A percentile compares a stretch with the other conserved stretches of the same genome.
Conservation (phyloP, 1,139 yeast genomes). For the Taphrina deformans region DNA sequence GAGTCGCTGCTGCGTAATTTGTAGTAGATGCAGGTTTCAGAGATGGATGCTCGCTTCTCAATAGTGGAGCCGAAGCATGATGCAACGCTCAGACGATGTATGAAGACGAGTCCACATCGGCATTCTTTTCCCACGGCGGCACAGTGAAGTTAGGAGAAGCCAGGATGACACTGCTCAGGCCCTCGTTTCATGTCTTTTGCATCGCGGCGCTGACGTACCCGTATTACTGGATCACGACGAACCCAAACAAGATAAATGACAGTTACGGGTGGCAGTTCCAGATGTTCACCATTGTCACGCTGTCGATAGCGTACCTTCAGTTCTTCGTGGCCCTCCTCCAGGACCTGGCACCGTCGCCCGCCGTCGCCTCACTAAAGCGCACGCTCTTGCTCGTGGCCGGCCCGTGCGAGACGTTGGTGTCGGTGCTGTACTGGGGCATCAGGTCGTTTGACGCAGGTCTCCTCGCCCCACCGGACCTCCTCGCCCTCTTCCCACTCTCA, state of each 20-base stretch:
- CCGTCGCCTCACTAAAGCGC: background rate
- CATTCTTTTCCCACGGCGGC: no score
- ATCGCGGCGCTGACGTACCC: slow-evolving; percentile 26
- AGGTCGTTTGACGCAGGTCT: slow-evolving; percentile 6
- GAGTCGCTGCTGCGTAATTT: no score
- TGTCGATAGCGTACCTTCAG: slow-evolving; percentile 11
- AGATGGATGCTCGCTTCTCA: no score
- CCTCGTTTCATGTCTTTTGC: slow-evolving; percentile 14
- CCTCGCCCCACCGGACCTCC: slow-evolving; percentile 5
- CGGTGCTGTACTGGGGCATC: slow-evolving; percentile 15
- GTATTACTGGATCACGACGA: slow-evolving; percentile 1
- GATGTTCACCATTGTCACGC: slow-evolving; percentile 27
- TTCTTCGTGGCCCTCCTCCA: slow-evolving; percentile 6
- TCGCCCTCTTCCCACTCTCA: slow-evolving; percentile 5
- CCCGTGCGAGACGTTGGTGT: slow-evolving; percentile 22
- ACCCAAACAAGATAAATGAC: slow-evolving; percentile 2
- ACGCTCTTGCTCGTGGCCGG: slow-evolving; percentile 16
- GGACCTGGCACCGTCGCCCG: background rate
- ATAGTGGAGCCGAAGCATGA: no score
- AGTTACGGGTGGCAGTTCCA: slow-evolving; percentile 27
- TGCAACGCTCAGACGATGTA: no score
- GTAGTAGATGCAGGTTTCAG: no score
- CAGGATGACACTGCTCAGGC: background rate
- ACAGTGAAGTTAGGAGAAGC: no score
- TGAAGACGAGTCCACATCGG: background rate